phyloP scores from a whole-genome alignment of 768 basidiomycete genomes.

The Boletus sp. region DNA sequence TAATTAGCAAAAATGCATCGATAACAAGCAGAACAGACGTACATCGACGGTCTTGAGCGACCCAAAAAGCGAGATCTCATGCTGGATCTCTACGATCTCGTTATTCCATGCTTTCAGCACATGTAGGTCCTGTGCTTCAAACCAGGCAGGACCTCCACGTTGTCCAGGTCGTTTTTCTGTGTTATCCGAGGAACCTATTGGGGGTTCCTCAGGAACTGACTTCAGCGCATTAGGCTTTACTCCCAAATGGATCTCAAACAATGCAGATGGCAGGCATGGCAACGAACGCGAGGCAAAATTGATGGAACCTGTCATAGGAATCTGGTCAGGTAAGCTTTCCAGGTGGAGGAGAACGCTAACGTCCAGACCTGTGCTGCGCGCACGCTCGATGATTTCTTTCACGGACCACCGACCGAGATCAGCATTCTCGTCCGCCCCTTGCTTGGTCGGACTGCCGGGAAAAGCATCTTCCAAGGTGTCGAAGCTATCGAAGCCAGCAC shows the following conservation, averaged over 20 bases:
- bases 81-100: constrained; percentile 74
- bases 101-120: constrained; percentile 80
- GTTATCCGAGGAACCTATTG: constrained; percentile 38
- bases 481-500: constrained; percentile 35
- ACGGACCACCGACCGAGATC: constrained; percentile 60
- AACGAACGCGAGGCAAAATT: constrained; percentile 75
- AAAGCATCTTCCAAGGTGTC: constrained; percentile 49
- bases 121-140: constrained; percentile 76
- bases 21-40: constrained; percentile 29
- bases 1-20: not conserved
- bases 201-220: constrained; percentile 61
- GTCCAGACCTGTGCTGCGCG: constrained; percentile 68
- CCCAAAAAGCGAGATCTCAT: constrained; percentile 81
- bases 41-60: constrained; percentile 80
- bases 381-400: constrained; percentile 75
- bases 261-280: constrained; percentile 68
- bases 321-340: constrained; percentile 47
- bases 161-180: constrained; percentile 41
- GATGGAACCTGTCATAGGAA: constrained; percentile 55
- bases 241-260: constrained; percentile 80
- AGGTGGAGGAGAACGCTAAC: constrained; percentile 31
- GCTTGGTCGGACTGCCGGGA: constrained; percentile 30
- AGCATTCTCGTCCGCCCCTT: constrained; percentile 49
- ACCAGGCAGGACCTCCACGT: constrained; percentile 62
- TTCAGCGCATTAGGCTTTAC: constrained; percentile 69